A percentile compares a stretch with the other conserved stretches of the same genome.
These are phyloP conservation scores for Sporobolomyces roseus DNA, from an alignment of 768 basidiomycete genomes.

Conservation along the genomic window DNA sequence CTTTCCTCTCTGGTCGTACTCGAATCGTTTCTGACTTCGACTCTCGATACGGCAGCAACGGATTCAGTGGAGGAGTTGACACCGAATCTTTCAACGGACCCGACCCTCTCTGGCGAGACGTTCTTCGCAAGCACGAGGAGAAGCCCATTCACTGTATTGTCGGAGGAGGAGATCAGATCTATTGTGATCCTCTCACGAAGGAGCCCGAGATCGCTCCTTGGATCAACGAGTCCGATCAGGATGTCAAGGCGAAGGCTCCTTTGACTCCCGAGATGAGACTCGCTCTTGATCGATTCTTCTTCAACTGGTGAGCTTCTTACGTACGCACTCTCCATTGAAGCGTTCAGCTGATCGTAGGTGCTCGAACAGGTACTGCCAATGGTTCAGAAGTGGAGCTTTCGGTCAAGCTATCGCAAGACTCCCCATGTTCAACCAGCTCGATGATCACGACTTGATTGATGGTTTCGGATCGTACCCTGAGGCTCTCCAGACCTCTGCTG, in stretches of 20 bases:
- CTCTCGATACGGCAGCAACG: constrained; percentile 38
- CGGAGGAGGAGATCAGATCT: constrained; percentile 59
- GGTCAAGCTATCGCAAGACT: constrained; percentile 41
- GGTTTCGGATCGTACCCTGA: constrained; percentile 64
- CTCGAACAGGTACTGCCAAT: constrained; percentile 26
- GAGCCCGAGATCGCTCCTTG: constrained; percentile 88
- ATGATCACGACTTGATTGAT: constrained; percentile 48
- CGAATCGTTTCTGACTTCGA: not conserved
- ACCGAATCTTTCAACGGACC: constrained; percentile 55
- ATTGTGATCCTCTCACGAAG: constrained; percentile 56
- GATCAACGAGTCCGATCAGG: constrained; percentile 61
- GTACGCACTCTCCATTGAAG: too few species aligned
- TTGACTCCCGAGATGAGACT: constrained; percentile 67
- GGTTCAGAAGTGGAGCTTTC: constrained; percentile 46
- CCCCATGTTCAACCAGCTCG: constrained; percentile 50
- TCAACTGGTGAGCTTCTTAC: constrained; percentile 31
- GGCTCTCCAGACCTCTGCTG: constrained; percentile 49
- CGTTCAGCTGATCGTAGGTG: constrained; percentile 1
- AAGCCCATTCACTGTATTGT: constrained; percentile 84
- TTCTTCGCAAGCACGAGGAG: constrained; percentile 74
- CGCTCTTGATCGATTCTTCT: constrained; percentile 65
- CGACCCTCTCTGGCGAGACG: constrained; percentile 71
- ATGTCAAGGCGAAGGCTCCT: constrained; percentile 59
- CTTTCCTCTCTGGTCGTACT: not conserved
- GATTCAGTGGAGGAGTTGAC: constrained; percentile 65